phyloP scores from a whole-genome alignment of 2,329 filamentous ascomycete genomes.

The Ophiostoma tasmaniense region DNA sequence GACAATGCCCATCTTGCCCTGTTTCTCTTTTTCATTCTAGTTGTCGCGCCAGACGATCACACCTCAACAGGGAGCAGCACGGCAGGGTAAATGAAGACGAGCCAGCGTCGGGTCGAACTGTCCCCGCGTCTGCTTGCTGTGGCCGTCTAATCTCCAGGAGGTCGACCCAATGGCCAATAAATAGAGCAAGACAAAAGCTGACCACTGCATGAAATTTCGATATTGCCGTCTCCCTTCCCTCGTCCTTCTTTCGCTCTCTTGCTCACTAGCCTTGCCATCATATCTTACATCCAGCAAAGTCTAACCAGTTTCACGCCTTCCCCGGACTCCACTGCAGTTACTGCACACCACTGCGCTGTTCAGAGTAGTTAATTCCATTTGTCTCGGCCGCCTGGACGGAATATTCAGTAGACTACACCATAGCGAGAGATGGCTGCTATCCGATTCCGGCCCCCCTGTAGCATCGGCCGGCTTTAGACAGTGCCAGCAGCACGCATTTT shows the following conservation, averaged over 20 bases:
- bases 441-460: neutral
- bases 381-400: neutral
- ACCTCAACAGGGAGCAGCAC: neutral
- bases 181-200: neutral
- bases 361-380: neutral
- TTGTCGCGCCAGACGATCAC: neutral
- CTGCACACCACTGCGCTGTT: neutral
- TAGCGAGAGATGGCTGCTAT: neutral
- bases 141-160: neutral
- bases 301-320: slow-evolving; percentile 8
- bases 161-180: neutral
- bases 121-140: neutral
- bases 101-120: neutral
- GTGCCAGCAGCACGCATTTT: neutral
- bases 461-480: neutral
- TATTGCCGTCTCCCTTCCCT: neutral
- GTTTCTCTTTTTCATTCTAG: neutral
- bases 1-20: neutral
- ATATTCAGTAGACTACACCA: neutral
- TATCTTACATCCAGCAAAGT: neutral
- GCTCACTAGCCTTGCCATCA: neutral
- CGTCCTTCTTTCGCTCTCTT: neutral
- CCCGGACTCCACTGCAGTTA: slow-evolving; percentile 10
- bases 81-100: neutral
- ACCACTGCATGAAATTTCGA: neutral